phyloP scores from a whole-genome alignment of 768 basidiomycete genomes.

The Amanita brunnescens region DNA sequence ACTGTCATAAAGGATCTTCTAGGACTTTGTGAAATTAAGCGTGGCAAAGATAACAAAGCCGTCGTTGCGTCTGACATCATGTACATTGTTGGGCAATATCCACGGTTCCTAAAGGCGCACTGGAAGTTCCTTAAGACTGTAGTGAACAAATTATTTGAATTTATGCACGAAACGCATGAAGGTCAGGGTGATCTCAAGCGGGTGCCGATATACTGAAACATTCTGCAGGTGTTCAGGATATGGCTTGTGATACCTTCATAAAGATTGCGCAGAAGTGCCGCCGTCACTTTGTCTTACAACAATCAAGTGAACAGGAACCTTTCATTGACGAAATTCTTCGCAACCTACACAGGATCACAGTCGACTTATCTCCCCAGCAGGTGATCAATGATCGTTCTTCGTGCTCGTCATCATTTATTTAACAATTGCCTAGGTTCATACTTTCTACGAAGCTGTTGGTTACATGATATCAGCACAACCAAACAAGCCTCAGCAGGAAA shows the following conservation, averaged over 20 bases:
- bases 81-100: conserved; percentile 99
- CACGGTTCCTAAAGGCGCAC: conserved; percentile 97
- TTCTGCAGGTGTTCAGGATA: conserved; percentile 87
- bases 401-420: conserved; percentile 2
- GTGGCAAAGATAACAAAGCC: conserved; percentile 99
- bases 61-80: conserved; percentile 94
- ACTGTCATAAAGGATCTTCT: conserved; percentile 98
- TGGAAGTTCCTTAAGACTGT: conserved; percentile 99
- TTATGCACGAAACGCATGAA: conserved; percentile 99
- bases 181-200: conserved; percentile 33
- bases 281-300: conserved; percentile 97
- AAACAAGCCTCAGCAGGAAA: conserved; percentile 95
- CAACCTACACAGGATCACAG: conserved; percentile 85
- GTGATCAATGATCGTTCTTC: conserved; percentile 19
- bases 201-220: background rate
- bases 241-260: conserved; percentile 99
- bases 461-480: conserved; percentile 99
- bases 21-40: conserved; percentile 96
- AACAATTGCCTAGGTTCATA: conserved; percentile 62
- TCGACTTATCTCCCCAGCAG: conserved; percentile 90
- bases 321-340: conserved; percentile 97
- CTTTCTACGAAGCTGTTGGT: conserved; percentile 97
- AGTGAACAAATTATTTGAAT: conserved; percentile 98
- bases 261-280: conserved; percentile 99
- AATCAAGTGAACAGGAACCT: conserved; percentile 93